A percentile compares a stretch with the other conserved stretches of the same genome.
Conservation (phyloP, 192 early-diverging fungal genomes). For the Borealophlyctis nickersoniae region DNA sequence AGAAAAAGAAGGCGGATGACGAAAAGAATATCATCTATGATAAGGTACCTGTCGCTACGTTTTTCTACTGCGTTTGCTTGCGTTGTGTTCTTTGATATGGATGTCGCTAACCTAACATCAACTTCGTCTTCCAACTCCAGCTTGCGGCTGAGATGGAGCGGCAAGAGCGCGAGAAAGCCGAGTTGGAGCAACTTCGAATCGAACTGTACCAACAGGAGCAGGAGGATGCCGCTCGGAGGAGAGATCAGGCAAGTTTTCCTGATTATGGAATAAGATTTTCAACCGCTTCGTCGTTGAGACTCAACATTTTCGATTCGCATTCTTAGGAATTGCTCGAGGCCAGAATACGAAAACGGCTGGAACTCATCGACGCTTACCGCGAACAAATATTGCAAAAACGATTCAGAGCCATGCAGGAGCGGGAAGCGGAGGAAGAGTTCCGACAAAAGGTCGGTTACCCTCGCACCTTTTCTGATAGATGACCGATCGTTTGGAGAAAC, state of each 20-base stretch:
- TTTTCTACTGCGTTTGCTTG: too few species aligned
- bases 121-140: too few species aligned
- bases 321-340: slow-evolving; percentile 37
- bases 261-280: too few species aligned
- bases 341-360: slow-evolving; percentile 50
- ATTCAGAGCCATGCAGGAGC: slow-evolving; percentile 36
- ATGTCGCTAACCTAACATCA: too few species aligned
- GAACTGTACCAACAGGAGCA: slow-evolving; percentile 58
- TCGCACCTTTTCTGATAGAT: too few species aligned
- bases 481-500: too few species aligned
- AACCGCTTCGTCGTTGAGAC: slow-evolving; percentile 5
- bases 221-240: slow-evolving; percentile 40
- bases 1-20: slow-evolving; percentile 39
- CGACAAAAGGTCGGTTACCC: slow-evolving; percentile 40
- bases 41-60: slow-evolving; percentile 34
- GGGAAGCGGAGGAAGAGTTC: slow-evolving; percentile 48
- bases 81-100: too few species aligned
- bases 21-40: slow-evolving; percentile 53
- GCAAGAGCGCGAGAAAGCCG: slow-evolving; percentile 42
- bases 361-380: slow-evolving; percentile 57
- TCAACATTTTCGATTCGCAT: slow-evolving; percentile 17
- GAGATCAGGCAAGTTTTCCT: slow-evolving; percentile 36
- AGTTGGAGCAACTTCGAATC: slow-evolving; percentile 54
- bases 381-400: slow-evolving; percentile 51
- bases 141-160: slow-evolving; percentile 50